Percentiles rank a stretch among this genome's conserved stretches.
These are phyloP conservation scores for Pythium brachiatum DNA, from an alignment of 352 stramenopile species.

Conservation along the genomic window DNA sequence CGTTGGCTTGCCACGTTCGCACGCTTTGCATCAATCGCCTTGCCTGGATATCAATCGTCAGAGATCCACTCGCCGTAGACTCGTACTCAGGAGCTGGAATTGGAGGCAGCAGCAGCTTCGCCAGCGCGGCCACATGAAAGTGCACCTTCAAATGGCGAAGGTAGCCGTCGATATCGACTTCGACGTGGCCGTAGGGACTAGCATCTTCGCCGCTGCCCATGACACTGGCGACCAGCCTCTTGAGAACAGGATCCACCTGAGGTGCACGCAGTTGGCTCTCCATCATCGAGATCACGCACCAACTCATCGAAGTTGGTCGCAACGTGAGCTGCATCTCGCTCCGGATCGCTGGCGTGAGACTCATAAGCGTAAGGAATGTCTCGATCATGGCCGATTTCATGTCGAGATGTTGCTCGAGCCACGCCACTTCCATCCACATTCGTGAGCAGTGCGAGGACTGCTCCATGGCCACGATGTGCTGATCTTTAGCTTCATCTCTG, in stretches of 20 bases:
- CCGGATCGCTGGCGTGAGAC: conserved; percentile 10
- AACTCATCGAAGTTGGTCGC: conserved; percentile 49
- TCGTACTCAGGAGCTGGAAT: not conserved
- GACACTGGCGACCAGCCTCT: conserved; percentile 30
- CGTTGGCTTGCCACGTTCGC: conserved; percentile 45
- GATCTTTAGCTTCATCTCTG: not conserved
- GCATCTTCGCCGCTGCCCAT: not conserved
- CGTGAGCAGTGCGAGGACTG: not conserved
- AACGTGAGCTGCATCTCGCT: conserved; percentile 28
- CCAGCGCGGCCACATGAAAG: conserved; percentile 61
- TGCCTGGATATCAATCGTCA: conserved; percentile 32
- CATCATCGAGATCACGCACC: conserved; percentile 49
- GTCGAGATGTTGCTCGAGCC: conserved; percentile 60
- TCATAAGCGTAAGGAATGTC: conserved; percentile 66
- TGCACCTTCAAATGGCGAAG: conserved; percentile 46
- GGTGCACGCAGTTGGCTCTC: conserved; percentile 48
- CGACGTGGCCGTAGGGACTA: conserved; percentile 22
- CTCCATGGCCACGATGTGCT: conserved; percentile 8
- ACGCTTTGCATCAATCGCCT: conserved; percentile 53
- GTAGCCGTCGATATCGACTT: conserved; percentile 59
- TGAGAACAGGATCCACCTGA: conserved; percentile 30
- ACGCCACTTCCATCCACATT: conserved; percentile 49
- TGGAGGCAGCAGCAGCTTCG: conserved; percentile 23
- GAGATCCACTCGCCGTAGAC: conserved; percentile 7
- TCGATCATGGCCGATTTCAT: conserved; percentile 74